Conservation (phyloP, 768 basidiomycete species). For the Dentipellis fragilis region DNA sequence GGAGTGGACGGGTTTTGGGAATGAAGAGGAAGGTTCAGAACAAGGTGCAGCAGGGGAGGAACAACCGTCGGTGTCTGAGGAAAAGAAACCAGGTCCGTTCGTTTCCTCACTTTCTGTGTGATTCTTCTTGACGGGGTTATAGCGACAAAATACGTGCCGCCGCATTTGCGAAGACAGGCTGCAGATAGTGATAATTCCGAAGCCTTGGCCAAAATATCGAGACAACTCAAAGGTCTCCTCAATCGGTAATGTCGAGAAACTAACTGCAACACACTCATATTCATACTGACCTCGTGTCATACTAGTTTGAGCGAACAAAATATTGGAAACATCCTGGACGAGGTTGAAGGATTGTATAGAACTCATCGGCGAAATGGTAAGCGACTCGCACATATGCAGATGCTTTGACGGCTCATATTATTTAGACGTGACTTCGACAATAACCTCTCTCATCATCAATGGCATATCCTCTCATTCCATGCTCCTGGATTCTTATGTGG, state of each 20-base stretch:
- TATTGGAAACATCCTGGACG: constrained; percentile 60
- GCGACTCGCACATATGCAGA: constrained; percentile 7
- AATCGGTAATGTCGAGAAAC: constrained; percentile 58
- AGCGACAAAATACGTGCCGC: constrained; percentile 67
- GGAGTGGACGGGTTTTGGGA: not conserved
- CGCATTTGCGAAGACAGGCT: constrained; percentile 52
- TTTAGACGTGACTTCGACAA: constrained; percentile 64
- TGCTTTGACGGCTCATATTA: constrained; percentile 1
- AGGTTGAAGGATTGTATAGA: constrained; percentile 69
- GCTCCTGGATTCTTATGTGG: constrained; percentile 81
- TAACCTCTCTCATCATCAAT: constrained; percentile 68
- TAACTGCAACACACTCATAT: no score
- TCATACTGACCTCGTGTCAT: not conserved
- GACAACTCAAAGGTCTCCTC: constrained; percentile 78
- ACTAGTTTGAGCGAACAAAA: constrained; percentile 88
- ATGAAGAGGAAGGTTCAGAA: constrained; percentile 4
- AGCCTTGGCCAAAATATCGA: constrained; percentile 45
- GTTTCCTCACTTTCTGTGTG: constrained; percentile 1
- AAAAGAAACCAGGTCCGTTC: constrained; percentile 3
- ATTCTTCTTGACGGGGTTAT: not conserved
- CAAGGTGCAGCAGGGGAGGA: constrained; percentile 22
- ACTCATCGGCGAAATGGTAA: constrained; percentile 70
- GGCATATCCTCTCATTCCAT: constrained; percentile 75
- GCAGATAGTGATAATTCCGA: constrained; percentile 30
- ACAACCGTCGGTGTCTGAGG: constrained; percentile 10